phyloP scores from a whole-genome alignment of 345 rosid genomes.

The Dipteronia dyeriana region DNA sequence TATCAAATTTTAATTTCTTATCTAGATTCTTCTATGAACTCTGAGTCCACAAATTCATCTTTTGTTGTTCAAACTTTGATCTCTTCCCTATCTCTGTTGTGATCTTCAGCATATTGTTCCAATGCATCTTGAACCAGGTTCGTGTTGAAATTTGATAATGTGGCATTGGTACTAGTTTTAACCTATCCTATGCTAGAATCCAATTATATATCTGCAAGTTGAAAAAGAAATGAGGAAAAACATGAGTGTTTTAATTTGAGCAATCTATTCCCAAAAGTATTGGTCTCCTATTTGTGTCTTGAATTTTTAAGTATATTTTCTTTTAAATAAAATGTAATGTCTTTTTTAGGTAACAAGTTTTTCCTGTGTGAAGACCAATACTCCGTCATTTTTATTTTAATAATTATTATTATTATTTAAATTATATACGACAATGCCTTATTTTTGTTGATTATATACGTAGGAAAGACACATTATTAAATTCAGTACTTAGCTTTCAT shows the following conservation, averaged over 20 bases:
- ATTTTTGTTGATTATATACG: too few species aligned
- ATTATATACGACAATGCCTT: background rate
- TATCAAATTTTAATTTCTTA: too few species aligned
- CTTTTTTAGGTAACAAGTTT: background rate
- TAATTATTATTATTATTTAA: too few species aligned
- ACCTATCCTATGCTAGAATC: background rate
- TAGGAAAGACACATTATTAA: background rate
- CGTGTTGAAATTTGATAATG: background rate
- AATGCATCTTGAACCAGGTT: background rate
- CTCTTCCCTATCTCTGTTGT: background rate
- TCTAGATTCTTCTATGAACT: background rate
- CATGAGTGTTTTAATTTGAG: background rate
- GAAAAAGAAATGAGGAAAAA: background rate
- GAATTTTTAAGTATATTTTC: background rate
- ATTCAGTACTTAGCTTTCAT: background rate
- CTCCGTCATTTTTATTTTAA: background rate
- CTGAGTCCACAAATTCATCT: background rate
- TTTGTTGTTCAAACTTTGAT: background rate
- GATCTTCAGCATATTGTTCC: background rate
- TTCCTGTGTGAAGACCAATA: background rate
- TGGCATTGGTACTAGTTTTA: background rate
- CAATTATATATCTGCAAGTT: background rate
- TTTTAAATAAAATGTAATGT: background rate
- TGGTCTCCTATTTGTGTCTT: background rate
- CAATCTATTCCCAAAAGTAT: background rate